Evolutionary conservation across 2,329 filamentous ascomycete species (phyloP).

Genomic region (Macrophomina tecta): DNA sequence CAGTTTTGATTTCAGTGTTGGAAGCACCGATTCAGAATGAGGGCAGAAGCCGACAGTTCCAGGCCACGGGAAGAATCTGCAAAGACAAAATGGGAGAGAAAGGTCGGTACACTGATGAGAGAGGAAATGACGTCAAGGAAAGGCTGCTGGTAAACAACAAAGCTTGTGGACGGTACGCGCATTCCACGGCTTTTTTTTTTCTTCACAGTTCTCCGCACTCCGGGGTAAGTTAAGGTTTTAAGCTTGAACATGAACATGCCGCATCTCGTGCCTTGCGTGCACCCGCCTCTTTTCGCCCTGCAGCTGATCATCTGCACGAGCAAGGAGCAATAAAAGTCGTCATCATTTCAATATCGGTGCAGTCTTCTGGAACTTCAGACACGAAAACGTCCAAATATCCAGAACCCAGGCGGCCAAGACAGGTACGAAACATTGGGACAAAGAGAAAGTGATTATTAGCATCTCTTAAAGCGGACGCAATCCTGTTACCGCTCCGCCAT

Average conservation of each 20-base stretch:
- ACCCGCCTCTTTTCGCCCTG: slow-evolving; percentile 6
- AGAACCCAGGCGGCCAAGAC: background rate
- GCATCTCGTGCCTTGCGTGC: slow-evolving; percentile 4
- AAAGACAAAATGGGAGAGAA: background rate
- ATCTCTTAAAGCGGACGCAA: slow-evolving; percentile 21
- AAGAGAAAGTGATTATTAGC: slow-evolving; percentile 21
- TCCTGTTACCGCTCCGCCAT: slow-evolving; percentile 19
- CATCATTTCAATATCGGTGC: background rate
- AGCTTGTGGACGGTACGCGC: background rate
- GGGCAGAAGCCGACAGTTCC: too few relatives aligned
- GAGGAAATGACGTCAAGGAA: slow-evolving; percentile 11
- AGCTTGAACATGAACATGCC: slow-evolving; percentile 1
- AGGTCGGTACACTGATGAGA: background rate
- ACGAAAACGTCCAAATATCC: background rate
- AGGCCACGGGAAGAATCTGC: background rate
- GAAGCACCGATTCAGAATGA: too few relatives aligned
- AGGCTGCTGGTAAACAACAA: slow-evolving; percentile 2
- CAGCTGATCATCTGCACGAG: background rate
- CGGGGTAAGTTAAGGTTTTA: slow-evolving; percentile 15
- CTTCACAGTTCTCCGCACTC: background rate
- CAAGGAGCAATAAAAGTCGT: slow-evolving; percentile 5
- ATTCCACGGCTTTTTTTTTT: background rate
- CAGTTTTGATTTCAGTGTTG: background rate
- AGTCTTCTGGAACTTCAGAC: too few relatives aligned
- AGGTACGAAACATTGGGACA: background rate